phyloP scores from a whole-genome alignment of 2,329 filamentous ascomycete species.

The Colletotrichum sp. region DNA sequence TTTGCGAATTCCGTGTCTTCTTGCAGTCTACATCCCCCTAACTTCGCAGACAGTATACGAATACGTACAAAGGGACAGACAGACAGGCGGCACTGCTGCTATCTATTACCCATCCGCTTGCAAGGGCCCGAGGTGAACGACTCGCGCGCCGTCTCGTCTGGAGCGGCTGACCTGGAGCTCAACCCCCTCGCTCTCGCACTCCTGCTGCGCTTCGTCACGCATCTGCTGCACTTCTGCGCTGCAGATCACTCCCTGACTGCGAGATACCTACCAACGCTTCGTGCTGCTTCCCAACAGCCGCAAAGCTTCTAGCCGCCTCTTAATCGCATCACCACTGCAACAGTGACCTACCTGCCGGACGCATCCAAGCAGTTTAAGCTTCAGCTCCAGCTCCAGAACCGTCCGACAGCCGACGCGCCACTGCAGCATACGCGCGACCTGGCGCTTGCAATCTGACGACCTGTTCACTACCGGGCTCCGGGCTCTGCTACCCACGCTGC shows the following conservation, averaged over 20 bases:
- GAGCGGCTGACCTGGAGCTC: neutral
- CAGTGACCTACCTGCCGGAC: neutral
- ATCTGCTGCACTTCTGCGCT: neutral
- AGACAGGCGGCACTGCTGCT: neutral
- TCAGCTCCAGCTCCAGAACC: neutral
- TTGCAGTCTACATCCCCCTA: neutral
- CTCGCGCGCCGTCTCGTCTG: slow-evolving; percentile 16
- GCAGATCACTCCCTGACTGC: neutral
- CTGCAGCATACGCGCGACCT: slow-evolving; percentile 6
- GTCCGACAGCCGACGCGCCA: neutral
- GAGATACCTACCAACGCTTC: neutral
- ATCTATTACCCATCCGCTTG: neutral
- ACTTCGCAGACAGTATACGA: neutral
- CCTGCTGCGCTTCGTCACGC: neutral
- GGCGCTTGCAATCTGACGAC: neutral
- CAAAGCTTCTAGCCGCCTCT: slow-evolving; percentile 1
- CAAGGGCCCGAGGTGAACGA: neutral
- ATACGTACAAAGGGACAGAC: neutral
- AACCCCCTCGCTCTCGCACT: neutral
- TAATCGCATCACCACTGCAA: neutral
- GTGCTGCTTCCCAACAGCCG: neutral
- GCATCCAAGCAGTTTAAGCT: neutral
- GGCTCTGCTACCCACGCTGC: neutral
- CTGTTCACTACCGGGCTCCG: neutral
- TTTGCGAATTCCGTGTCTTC: neutral